These are phyloP conservation scores for Acidiella bohemica DNA, from an alignment of 495 filamentous ascomycete genomes.

Conservation along the genomic window DNA sequence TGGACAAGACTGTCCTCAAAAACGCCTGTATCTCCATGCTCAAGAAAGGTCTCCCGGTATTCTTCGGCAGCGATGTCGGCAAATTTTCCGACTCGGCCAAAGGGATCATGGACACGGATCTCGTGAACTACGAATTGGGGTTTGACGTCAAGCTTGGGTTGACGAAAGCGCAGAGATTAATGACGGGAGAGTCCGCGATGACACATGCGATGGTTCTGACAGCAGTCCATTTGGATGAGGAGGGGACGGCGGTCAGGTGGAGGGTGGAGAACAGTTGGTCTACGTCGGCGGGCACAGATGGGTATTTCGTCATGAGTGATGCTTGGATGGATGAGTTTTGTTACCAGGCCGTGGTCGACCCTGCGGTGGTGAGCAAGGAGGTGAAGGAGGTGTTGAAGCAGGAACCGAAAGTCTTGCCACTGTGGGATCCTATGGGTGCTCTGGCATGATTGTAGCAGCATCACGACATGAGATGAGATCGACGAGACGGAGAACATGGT, in stretches of 20 bases:
- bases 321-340: constrained; percentile 77
- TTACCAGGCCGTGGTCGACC: constrained; percentile 79
- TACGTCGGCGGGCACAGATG: constrained; percentile 47
- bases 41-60: constrained; percentile 58
- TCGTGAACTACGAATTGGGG: constrained; percentile 56
- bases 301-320: constrained; percentile 81
- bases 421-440: constrained; percentile 85
- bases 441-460: no score
- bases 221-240: constrained; percentile 58
- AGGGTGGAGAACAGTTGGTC: constrained; percentile 81
- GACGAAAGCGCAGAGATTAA: constrained; percentile 57
- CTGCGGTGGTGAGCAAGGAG: constrained; percentile 48
- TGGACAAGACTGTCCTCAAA: constrained; percentile 59
- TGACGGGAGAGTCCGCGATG: constrained; percentile 62
- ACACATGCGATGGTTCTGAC: constrained; percentile 88
- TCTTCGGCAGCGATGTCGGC: constrained; percentile 81
- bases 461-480: no score
- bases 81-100: constrained; percentile 51
- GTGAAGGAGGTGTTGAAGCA: constrained; percentile 54
- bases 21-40: constrained; percentile 62
- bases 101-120: constrained; percentile 64
- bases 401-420: constrained; percentile 53
- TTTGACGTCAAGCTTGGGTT: constrained; percentile 60
- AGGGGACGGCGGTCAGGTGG: constrained; percentile 56
- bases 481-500: no score